Evolutionary conservation across 148 eudicot genomes (phyloP), one percentile per base, ranked within the genome.

Genomic region (Camellia granthamiana): DNA sequence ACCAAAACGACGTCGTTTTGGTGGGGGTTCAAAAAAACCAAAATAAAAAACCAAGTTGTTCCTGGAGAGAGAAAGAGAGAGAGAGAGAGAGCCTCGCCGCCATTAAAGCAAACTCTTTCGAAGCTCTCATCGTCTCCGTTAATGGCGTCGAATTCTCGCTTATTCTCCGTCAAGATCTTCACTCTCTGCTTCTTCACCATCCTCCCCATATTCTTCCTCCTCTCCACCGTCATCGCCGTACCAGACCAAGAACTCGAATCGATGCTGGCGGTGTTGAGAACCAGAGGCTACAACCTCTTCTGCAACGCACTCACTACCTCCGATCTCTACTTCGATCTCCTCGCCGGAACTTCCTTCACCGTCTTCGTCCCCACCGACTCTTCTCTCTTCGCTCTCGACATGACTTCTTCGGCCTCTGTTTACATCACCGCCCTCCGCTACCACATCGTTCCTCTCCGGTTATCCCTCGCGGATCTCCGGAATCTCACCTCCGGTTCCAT

Each of bases 361-460:
- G 77, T 82, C 61, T 70, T 82, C 46, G 84, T 60, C 5, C 84
- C 84, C 43, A 71, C 69, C 19, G 77, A 82, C 51, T 82, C 84
- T 9, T 52, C 77, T 1, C 79, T 81, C 12, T 77, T 59, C 61
- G 52, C 80, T 2, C 80, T 81, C 61, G 84, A 81, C 79, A 77
- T 77, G 84, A 65, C 63, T 60, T 15, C 55, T 19, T 30, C 84
- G 52, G 80, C 84, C 47, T 46, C 77, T 1, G 77, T 77, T 2
- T 82, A 82, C 81, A 55, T 70, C 72, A 13, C 76, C 41, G 42
- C 72, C n/a, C 77, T 82, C 72, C 80, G 84, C 38, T 71, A 52
- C 77, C 80, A 82, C 70, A 77, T 77, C 52, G 43, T 82, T 54
- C 76, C 80, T 0, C 71, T n/a, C 16, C 76, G 81, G 6, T 12